Base-by-base conservation (phyloP, 306 rosid genomes). In the Cucumis hystrix region DNA sequence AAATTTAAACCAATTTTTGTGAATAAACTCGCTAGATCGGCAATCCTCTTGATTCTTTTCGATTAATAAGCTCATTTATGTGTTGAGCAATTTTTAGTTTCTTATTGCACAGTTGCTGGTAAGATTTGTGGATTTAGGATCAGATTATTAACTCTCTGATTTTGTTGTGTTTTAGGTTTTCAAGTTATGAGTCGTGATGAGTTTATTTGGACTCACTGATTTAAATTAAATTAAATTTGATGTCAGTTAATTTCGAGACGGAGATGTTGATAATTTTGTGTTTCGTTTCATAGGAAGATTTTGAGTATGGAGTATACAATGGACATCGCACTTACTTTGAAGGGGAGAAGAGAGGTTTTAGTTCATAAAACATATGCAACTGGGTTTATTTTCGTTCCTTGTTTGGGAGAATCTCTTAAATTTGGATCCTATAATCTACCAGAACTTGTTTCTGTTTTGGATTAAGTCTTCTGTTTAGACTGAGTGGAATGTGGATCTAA, bases 291-390 rank as follows among this genome's bases (percentile, higher is more conserved):
- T 5, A 90, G 96, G 98, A 94, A 47, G 98, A 94, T 76, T 94
- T 90, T 76, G 78, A 78, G 84, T 94, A 81, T 56, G 98, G 97
- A 39, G 78, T 75, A 74, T 92, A 83, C 77, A 96, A 94, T 80
- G 98, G 64, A 2, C 97, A 94, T 78, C 98, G 92, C 78, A 92
- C 97, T 87, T 94, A 81, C 63, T 2, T 35, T 60, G 97, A 94
- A 81, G 94, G 88, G 72, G 95, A 90, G 30, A 52, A 83, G 16
- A 87, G 75, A 87, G 93, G 96, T 88, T 15, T 88, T 15, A 4
- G 47, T 37, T 20, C 51, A 39, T 39, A 6, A 6, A 39, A 25
- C 43, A 13, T 65, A 25, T 23, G 10, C 23, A 45, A 70, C 2
- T 70, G 57, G 11, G 9, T 13, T 68, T 23, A 7, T 70, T 70